Evolutionary conservation across 2,329 filamentous ascomycete species (phyloP).

Genomic region (Beauveria scarabaeidicola): DNA sequence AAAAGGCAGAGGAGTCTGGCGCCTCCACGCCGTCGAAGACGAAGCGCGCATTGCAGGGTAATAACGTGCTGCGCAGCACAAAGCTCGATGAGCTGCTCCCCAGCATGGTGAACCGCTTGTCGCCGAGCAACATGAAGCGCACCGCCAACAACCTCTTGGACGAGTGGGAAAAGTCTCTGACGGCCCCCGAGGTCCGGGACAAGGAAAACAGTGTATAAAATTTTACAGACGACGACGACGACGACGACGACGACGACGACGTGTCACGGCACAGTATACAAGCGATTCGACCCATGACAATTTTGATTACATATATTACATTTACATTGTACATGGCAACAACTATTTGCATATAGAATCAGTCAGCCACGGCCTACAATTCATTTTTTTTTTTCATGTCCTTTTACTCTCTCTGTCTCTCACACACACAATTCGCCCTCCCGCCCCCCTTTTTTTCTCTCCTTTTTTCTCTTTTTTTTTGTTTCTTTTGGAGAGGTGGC

Average conservation of each 20-base stretch:
- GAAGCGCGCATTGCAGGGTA: constrained; percentile 23
- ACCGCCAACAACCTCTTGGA: constrained; percentile 82
- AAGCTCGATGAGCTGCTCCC: constrained; percentile 53
- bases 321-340: neutral
- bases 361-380: constrained; percentile 2
- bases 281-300: neutral
- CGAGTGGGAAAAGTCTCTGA: constrained; percentile 69
- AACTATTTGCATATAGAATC: neutral
- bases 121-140: constrained; percentile 68
- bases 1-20: constrained; percentile 38
- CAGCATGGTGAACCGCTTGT: constrained; percentile 61
- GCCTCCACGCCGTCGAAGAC: constrained; percentile 40
- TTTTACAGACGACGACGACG: neutral
- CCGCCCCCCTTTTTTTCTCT: no score
- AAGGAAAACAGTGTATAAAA: constrained; percentile 26
- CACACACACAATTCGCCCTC: no score
- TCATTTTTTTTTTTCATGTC: neutral
- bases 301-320: neutral
- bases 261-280: neutral
- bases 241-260: neutral
- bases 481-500: no score
- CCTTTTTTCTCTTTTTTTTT: no score
- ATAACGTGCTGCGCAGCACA: constrained; percentile 27
- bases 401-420: no score
- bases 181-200: constrained; percentile 21